These are phyloP conservation scores for Podaxis sp. DNA, from an alignment of 768 basidiomycete genomes.

Conservation along the genomic window DNA sequence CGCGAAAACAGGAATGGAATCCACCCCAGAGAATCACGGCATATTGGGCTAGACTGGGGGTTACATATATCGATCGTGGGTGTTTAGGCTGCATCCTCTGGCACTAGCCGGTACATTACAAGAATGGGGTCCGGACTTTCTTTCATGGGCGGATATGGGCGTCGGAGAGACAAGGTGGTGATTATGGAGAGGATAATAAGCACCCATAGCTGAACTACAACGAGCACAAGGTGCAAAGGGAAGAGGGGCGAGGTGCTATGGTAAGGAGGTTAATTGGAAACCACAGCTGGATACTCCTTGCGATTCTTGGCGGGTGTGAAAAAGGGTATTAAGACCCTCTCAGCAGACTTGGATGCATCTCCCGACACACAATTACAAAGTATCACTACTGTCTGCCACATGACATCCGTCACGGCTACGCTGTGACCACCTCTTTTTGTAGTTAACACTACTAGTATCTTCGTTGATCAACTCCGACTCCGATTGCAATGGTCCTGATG, in stretches of 20 bases:
- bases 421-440: neutral
- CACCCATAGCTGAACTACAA: neutral
- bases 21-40: neutral
- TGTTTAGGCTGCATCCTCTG: neutral
- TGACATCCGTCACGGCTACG: neutral
- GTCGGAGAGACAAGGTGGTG: neutral
- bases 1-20: neutral
- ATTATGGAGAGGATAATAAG: neutral
- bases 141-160: neutral
- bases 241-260: too few relatives aligned
- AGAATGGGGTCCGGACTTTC: neutral
- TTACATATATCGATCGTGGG: neutral
- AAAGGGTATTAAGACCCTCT: too few relatives aligned
- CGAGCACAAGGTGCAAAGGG: neutral
- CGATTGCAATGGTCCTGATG: slow-evolving; percentile 2
- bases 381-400: neutral
- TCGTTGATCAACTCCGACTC: slow-evolving; percentile 9
- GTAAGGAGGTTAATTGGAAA: too few relatives aligned
- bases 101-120: neutral
- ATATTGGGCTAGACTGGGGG: neutral
- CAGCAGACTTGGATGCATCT: too few relatives aligned
- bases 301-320: too few relatives aligned
- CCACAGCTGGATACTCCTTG: too few relatives aligned
- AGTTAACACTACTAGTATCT: neutral
- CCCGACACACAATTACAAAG: neutral